Evolutionary conservation across 305 asterid species (phyloP).

Genomic region (Solanum hybrid): DNA sequence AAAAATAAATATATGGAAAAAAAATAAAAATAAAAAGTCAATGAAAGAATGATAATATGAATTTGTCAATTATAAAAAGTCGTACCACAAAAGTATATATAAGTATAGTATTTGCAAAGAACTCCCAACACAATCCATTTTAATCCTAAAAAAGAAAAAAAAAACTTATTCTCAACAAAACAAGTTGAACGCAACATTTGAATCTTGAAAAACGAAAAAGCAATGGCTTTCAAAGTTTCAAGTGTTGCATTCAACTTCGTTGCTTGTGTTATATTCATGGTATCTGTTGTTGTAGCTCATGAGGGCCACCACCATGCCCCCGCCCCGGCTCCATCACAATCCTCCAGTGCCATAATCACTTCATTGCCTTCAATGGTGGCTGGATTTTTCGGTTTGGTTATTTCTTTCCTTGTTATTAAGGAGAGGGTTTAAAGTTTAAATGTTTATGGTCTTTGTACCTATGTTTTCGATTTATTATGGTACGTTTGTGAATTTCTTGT

Average conservation of each 20-base stretch:
- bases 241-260: slow-evolving; percentile 2
- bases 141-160: neutral
- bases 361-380: slow-evolving; percentile 12
- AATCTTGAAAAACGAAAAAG: neutral
- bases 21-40: neutral
- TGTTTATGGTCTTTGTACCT: neutral
- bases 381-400: slow-evolving; percentile 1
- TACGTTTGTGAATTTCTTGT: neutral
- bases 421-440: slow-evolving; percentile 20
- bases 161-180: neutral
- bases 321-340: slow-evolving; percentile 3
- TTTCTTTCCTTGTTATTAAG: slow-evolving; percentile 18
- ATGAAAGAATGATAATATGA: neutral
- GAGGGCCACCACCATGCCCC: slow-evolving; percentile 29
- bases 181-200: neutral
- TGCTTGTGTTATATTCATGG: slow-evolving; percentile 23
- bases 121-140: neutral
- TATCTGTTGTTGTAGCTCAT: slow-evolving; percentile 22
- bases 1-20: neutral
- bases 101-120: neutral
- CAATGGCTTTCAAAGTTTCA: slow-evolving; percentile 25
- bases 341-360: neutral
- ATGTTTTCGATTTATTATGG: neutral
- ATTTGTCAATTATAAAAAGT: neutral
- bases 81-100: neutral